Evolutionary conservation across 2,329 filamentous ascomycete genomes (phyloP), one percentile per base, ranked within the genome.

Genomic region (Dothidotthia symphoricarpi): DNA sequence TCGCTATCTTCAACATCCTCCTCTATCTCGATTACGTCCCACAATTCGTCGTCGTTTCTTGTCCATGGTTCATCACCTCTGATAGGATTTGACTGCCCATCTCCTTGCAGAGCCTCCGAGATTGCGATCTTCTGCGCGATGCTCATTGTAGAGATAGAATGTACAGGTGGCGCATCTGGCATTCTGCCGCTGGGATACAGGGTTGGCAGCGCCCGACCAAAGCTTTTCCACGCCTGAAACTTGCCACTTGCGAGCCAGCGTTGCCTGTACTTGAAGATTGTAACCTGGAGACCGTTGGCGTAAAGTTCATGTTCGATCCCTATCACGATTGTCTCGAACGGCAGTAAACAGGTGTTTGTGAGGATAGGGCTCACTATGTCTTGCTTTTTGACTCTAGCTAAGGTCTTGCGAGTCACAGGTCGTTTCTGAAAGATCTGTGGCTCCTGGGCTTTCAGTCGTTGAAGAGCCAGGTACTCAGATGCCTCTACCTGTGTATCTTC

Each of bases 21-120:
- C 14, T 44, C 42, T n/a, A 48, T 28, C 19, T 52, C 43, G 3
- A 55, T 38, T 15, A 53, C 36, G 10, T 49, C 37, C 58, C 58
- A 63, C 8, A 48, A 48, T 1, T 16, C 35, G 29, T 56, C 48
- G 17, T 61, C 57, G 17, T 57, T 25, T 3, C 53, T 34, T 2
- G 60, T 59, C 60, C 58, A 63, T 1, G 49, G 35, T 17, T 62
- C 60, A 16, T 55, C 24, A 2, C 57, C 56, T 1, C 15, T 31
- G 8, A 60, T 47, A 0, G 50, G 43, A 9, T 31, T 11, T 0
- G 48, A 25, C 0, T 38, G 35, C 8, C 31, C 22, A 1, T 39
- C 25, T 1, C 22, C 24, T 3, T 33, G 36, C 3, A 42, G 35
- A 4, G 32, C 34, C 16, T 61, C 40, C 3, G 58, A 42, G 9